Evolutionary conservation across 331 rosid genomes (phyloP), one percentile per base, ranked within the genome.

Genomic region (Ulmus americana): DNA sequence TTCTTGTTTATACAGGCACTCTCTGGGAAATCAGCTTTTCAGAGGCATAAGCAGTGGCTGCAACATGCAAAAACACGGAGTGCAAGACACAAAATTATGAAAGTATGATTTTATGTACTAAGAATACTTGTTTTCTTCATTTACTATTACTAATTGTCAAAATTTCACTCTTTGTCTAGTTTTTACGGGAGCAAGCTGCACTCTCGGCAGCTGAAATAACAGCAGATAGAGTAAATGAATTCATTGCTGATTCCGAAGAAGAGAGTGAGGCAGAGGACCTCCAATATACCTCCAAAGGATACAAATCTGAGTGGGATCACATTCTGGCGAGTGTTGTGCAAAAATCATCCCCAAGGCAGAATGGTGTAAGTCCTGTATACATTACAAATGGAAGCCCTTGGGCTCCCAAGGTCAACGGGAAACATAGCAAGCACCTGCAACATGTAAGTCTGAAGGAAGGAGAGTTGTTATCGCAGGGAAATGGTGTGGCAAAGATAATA

Each of bases 1-100:
- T 60, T 69, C 50, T 39, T 16, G 38, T 43, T 54, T 77, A 70
- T 50, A 71, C 89, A 94, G 99, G 87, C 97, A 40, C 97, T 94
- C 76, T 90, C 97, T 16, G 95, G 99, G 75, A 94, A 87, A 84
- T 90, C 90, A 61, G 92, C 99, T 72, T 94, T 85, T 81, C 90
- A 85, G 79, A 85, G 99, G 86, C 99, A 94, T 68, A 90, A 87
- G 80, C 95, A 87, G 74, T 94, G 99, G 99, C 72, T 94, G 83
- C 97, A 81, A 70, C 97, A 94, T 87, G 97, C 97, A 75, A 94
- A 85, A 87, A 94, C 97, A 22, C 95, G 97, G 16, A 90, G 97
- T 74, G 99, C 97, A 22, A 86, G 97, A 56, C 99, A 94, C 84
- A 94, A 94, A 81, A 94, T 94, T 74, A 90, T 94, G 87, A 94